These are phyloP conservation scores for Blechomonas ayalai DNA, from an alignment of 208 protist genomes.

Conservation along the genomic window DNA sequence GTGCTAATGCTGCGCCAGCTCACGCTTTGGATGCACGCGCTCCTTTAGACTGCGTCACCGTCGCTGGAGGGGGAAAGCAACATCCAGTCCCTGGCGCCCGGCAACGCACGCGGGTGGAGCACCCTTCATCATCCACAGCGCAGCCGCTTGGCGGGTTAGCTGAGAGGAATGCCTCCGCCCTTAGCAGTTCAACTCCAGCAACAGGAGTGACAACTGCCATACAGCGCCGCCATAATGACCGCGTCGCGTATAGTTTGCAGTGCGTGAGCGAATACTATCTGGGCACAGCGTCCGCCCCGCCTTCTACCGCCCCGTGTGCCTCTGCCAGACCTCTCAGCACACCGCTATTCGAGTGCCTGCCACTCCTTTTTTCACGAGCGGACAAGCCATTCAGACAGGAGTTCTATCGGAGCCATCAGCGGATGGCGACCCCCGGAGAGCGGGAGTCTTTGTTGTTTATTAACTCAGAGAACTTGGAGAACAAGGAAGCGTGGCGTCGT, in stretches of 20 bases:
- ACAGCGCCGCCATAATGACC: constrained; percentile 21
- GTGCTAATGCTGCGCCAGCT: too few species aligned
- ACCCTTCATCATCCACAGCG: background rate
- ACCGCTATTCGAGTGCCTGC: constrained; percentile 17
- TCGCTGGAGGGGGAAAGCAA: too few species aligned
- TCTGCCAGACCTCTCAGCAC: background rate
- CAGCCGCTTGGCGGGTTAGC: background rate
- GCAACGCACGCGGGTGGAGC: background rate
- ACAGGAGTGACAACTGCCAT: too few species aligned
- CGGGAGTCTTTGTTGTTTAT: too few species aligned
- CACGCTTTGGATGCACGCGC: too few species aligned
- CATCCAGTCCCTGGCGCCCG: too few species aligned
- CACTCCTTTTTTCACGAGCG: constrained; percentile 24
- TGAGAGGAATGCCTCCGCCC: background rate
- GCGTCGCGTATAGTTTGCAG: constrained; percentile 14
- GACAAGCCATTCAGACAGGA: constrained; percentile 46
- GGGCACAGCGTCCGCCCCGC: constrained; percentile 2
- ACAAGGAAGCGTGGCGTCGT: constrained; percentile 6
- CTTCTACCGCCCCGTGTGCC: background rate
- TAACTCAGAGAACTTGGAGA: too few species aligned
- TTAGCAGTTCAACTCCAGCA: too few species aligned
- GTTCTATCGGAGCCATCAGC: constrained; percentile 38
- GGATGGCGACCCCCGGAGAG: constrained; percentile 46
- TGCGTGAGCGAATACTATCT: constrained; percentile 35
- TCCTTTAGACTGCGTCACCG: too few species aligned